Evolutionary conservation across 257 asterid species (phyloP), one percentile per base, ranked within the genome.

Genomic region (Solanum lycopersicoides): DNA sequence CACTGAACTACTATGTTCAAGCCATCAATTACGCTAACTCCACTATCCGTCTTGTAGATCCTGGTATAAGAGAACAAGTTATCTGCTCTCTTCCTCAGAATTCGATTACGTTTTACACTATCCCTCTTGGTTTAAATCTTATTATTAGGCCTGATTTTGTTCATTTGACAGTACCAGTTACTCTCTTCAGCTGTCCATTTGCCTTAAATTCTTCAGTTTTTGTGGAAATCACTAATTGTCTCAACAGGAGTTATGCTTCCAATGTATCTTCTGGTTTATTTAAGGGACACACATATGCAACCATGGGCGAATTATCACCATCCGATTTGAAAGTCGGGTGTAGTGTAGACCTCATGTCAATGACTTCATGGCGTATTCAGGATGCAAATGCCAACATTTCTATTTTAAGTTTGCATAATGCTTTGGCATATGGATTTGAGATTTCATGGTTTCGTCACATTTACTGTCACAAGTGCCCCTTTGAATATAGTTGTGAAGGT

Each of bases 381-480:
- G 74, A 68, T 42, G 86, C 25, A 21, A 39, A n/a, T 39, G 63
- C 34, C 8, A 45, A 77, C 18, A 11, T 83, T 59, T 88, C 90
- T 1, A 88, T 89, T 69, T 86, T 39, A 50, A 79, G 83, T 41
- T 35, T 87, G 68, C 92, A 89, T 45, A 34, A 44, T 14, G 86
- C 91, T 69, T 73, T 88, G 87, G 13, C 87, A 6, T 85, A 89
- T 87, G 93, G 93, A 28, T 91, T 91, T 56, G 90, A 91, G 85
- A 25, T 87, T 59, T 87, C 87, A 6, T 90, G 91, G 90, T 60
- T 56, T 77, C 0, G 4, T 5, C 0, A 23, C 2, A 0, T 76
- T 76, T 13, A 23, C 4, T 39, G 83, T 6, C 0, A 1, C 34
- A n/a, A 7, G 13, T 76, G 83, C 82, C 2, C 3, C 32, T 0